phyloP scores from a whole-genome alignment of 352 stramenopile species.

The Globisporangium mamillatum region DNA sequence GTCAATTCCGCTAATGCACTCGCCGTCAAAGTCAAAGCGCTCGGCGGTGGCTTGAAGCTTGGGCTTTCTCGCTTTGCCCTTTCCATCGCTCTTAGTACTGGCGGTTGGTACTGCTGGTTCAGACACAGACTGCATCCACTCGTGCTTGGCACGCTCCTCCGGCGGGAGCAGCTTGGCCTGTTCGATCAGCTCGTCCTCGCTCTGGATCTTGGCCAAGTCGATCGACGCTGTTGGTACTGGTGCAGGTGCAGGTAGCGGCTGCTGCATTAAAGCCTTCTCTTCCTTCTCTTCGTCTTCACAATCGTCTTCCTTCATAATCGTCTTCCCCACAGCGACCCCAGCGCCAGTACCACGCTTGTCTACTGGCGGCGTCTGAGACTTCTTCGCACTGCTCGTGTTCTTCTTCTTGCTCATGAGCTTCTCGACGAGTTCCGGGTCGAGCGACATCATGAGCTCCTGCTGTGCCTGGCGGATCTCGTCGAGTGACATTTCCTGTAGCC shows the following conservation, averaged over 20 bases:
- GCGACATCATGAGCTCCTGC: slow-evolving; percentile 49
- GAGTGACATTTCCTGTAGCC: slow-evolving; percentile 58
- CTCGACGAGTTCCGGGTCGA: slow-evolving; percentile 62
- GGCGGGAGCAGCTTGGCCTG: slow-evolving; percentile 42
- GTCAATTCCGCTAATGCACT: slow-evolving; percentile 19
- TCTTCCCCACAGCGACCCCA: slow-evolving; percentile 8
- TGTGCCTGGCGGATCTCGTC: slow-evolving; percentile 73
- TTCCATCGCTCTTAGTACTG: slow-evolving; percentile 9
- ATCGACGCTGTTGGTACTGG: slow-evolving; percentile 12
- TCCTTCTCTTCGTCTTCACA: neutral
- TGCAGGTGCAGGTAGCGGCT: neutral
- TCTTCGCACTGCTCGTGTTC: slow-evolving; percentile 4
- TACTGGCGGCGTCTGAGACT: neutral
- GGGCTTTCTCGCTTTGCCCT: slow-evolving; percentile 15
- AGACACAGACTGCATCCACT: slow-evolving; percentile 55
- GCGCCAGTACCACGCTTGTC: slow-evolving; percentile 3
- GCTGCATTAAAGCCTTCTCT: neutral
- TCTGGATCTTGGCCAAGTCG: slow-evolving; percentile 53
- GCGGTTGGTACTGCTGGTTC: neutral
- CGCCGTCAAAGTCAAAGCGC: slow-evolving; percentile 70
- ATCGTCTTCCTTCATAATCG: slow-evolving; percentile 5
- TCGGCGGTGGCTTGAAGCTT: slow-evolving; percentile 38
- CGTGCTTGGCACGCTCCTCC: slow-evolving; percentile 74
- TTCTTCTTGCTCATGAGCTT: slow-evolving; percentile 53
- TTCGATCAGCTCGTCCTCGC: slow-evolving; percentile 55